These are phyloP conservation scores for Ustilago curta DNA, from an alignment of 1,284 basidiomycete genomes.

Conservation along the genomic window DNA sequence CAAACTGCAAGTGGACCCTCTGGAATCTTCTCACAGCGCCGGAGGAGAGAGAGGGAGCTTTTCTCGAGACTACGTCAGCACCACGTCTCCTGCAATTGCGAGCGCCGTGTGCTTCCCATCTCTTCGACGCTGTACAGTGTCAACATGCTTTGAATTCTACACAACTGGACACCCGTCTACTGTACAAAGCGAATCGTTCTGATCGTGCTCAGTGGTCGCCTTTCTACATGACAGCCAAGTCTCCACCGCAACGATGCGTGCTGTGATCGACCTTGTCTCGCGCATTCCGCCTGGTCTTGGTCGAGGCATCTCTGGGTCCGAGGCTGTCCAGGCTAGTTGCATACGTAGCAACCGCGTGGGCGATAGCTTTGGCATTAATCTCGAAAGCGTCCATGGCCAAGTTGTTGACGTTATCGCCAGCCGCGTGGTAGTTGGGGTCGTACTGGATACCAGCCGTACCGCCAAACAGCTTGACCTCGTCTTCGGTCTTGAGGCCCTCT, in stretches of 20 bases:
- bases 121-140: too few relatives aligned
- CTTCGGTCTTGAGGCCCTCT: slow-evolving; percentile 42
- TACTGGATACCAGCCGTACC: slow-evolving; percentile 31
- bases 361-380: slow-evolving; percentile 43
- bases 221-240: slow-evolving; percentile 22
- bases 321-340: slow-evolving; percentile 27
- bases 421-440: slow-evolving; percentile 45
- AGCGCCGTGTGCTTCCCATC: too few relatives aligned
- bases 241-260: slow-evolving; percentile 38
- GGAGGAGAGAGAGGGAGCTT: too few relatives aligned
- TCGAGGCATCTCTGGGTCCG: slow-evolving; percentile 7
- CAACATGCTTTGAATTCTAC: too few relatives aligned
- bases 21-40: too few relatives aligned
- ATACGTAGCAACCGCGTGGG: slow-evolving; percentile 45
- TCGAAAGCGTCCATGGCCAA: slow-evolving; percentile 38
- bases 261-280: slow-evolving; percentile 26
- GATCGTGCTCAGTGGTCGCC: too few relatives aligned
- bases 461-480: slow-evolving; percentile 38
- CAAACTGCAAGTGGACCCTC: too few relatives aligned
- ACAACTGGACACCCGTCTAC: too few relatives aligned
- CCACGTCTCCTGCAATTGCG: too few relatives aligned
- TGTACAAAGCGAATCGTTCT: too few relatives aligned
- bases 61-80: too few relatives aligned
- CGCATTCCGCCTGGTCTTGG: slow-evolving; percentile 8
- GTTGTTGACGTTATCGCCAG: slow-evolving; percentile 36